Conservation (phyloP, 805 yeast genomes). For the Sugiyamaella mastotermitis region DNA sequence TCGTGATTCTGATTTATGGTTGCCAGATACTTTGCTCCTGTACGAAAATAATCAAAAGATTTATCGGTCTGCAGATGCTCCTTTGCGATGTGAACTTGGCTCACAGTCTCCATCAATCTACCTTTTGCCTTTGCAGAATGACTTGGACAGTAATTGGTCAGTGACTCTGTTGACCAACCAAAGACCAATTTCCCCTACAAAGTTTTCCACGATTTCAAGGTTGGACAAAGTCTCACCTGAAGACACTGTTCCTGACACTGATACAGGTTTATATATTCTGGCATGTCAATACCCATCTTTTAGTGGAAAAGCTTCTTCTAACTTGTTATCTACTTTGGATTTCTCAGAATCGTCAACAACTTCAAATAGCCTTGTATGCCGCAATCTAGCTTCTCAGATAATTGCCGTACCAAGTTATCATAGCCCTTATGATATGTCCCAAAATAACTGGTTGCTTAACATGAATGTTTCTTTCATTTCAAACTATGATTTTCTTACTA, state of each 20-base stretch:
- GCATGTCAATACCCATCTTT: slow-evolving; percentile 19
- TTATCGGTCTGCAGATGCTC: slow-evolving; percentile 10
- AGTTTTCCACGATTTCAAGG: slow-evolving; percentile 13
- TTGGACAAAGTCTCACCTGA: slow-evolving; percentile 2
- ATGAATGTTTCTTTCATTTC: slow-evolving; percentile 35
- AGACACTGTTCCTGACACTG: slow-evolving; percentile 4
- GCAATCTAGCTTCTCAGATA: slow-evolving; percentile 31
- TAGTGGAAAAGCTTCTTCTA: slow-evolving; percentile 3
- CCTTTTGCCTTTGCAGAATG: not conserved
- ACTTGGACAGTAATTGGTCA: too few species aligned
- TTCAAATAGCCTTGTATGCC: slow-evolving; percentile 33
- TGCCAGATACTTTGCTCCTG: slow-evolving; percentile 21
- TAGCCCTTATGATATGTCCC: not conserved
- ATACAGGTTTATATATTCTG: slow-evolving; percentile 18
- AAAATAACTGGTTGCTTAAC: slow-evolving; percentile 39
- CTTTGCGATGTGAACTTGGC: slow-evolving; percentile 5
- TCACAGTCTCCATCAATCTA: not conserved
- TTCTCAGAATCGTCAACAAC: slow-evolving; percentile 5
- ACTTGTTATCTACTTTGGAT: slow-evolving; percentile 15
- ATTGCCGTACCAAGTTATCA: not conserved
- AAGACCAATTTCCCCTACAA: slow-evolving; percentile 14
- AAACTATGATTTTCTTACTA: slow-evolving; percentile 45
- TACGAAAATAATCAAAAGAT: slow-evolving; percentile 11
- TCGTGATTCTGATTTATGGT: slow-evolving; percentile 1
- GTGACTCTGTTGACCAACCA: slow-evolving; percentile 24